Percentiles rank a stretch among this genome's conserved stretches.
These are phyloP conservation scores for Ammopiptanthus mongolicus DNA, from an alignment of 306 rosid species.

Conservation along the genomic window DNA sequence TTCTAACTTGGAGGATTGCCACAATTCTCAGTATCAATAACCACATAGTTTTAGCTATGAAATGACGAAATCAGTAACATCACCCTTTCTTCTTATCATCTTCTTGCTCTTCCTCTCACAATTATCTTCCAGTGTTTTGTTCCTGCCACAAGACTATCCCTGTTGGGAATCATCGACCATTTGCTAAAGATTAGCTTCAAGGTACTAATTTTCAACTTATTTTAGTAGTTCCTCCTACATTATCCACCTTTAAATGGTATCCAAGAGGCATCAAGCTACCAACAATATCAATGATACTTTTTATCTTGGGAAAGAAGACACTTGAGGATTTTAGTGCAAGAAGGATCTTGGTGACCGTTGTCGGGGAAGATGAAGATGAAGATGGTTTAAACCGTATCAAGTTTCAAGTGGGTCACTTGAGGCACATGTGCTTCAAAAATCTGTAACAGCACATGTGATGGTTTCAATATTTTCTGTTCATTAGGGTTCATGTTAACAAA, in stretches of 20 bases:
- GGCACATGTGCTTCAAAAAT: background rate
- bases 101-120: conserved; percentile 52
- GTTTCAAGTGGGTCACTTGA: background rate
- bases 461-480: background rate
- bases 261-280: background rate
- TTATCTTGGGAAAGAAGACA: background rate
- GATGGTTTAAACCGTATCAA: background rate
- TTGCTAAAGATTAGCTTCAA: conserved; percentile 40
- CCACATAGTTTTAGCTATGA: conserved; percentile 57
- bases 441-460: background rate
- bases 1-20: conserved; percentile 45
- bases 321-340: background rate
- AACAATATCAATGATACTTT: background rate
- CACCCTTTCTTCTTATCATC: conserved; percentile 45
- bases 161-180: conserved; percentile 15
- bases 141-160: no score
- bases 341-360: background rate
- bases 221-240: no score
- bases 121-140: conserved; percentile 46
- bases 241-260: background rate
- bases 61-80: conserved; percentile 22
- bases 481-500: background rate
- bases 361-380: background rate
- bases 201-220: conserved; percentile 29
- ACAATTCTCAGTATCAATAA: conserved; percentile 21